phyloP scores from a whole-genome alignment of 2,329 filamentous ascomycete species.

The Curvularia spicifera region DNA sequence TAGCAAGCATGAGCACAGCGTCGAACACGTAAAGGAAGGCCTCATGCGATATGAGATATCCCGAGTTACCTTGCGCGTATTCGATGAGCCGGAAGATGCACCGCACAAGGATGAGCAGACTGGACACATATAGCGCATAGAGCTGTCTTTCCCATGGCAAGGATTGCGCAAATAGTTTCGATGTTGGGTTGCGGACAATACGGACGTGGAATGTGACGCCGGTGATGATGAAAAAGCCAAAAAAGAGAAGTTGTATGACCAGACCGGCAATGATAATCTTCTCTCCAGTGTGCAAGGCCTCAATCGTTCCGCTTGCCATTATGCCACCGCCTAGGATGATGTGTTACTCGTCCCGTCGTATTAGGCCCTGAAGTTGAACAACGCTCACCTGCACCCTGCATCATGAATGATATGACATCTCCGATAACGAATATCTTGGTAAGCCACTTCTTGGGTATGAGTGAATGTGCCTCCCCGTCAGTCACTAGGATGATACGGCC shows the following conservation, averaged over 20 bases:
- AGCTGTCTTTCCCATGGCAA: slow-evolving; percentile 48
- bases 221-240: slow-evolving; percentile 54
- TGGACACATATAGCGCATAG: slow-evolving; percentile 53
- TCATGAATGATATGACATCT: slow-evolving; percentile 54
- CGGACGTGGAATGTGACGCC: slow-evolving; percentile 24
- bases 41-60: slow-evolving; percentile 54
- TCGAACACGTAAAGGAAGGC: slow-evolving; percentile 56
- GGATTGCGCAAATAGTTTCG: slow-evolving; percentile 3
- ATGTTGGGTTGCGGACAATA: neutral
- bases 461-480: slow-evolving; percentile 47
- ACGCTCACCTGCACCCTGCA: slow-evolving; percentile 43
- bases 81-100: slow-evolving; percentile 58
- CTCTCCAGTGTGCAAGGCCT: slow-evolving; percentile 44
- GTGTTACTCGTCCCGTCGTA: neutral
- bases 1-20: slow-evolving; percentile 52
- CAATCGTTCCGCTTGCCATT: slow-evolving; percentile 36
- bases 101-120: slow-evolving; percentile 57
- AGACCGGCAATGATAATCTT: slow-evolving; percentile 56
- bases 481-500: slow-evolving; percentile 53
- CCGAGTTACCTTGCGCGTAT: slow-evolving; percentile 55
- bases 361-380: neutral
- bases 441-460: slow-evolving; percentile 50
- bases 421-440: slow-evolving; percentile 56
- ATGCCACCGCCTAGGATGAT: slow-evolving; percentile 44
- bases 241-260: slow-evolving; percentile 56